Percentiles rank a stretch among this genome's conserved stretches.
phyloP scores from a whole-genome alignment of 2,329 filamentous ascomycete genomes.

The Fusarium sulawesiense region DNA sequence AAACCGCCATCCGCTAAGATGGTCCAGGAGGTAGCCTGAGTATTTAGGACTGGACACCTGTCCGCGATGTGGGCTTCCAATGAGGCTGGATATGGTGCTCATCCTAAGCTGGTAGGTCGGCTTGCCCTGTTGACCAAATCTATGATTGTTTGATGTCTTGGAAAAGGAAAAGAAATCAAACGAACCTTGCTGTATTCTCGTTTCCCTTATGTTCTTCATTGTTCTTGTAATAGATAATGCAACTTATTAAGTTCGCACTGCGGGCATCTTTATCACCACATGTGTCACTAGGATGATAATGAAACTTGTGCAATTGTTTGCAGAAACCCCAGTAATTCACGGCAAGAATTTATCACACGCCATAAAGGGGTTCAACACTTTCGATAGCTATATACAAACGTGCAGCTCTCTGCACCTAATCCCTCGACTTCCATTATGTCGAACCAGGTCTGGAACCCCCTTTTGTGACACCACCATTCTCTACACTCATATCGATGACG shows the following conservation, averaged over 20 bases:
- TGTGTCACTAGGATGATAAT: not conserved
- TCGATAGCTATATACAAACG: not conserved
- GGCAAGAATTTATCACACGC: not conserved
- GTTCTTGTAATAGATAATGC: conserved; percentile 5
- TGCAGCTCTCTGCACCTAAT: not conserved
- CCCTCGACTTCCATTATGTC: not conserved
- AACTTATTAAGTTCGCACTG: not conserved
- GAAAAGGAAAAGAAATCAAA: conserved; percentile 5
- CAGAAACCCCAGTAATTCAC: not conserved
- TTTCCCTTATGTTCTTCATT: not conserved
- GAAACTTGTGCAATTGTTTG: not conserved
- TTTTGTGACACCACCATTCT: not conserved
- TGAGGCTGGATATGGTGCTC: not conserved
- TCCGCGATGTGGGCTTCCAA: not conserved
- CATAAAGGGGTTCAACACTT: not conserved
- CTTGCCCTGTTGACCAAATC: not conserved
- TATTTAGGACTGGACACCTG: not conserved
- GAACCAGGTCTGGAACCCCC: not conserved
- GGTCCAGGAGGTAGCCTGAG: conserved; percentile 65
- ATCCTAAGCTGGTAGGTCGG: not conserved
- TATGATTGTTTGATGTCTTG: not conserved
- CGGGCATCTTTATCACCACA: too few relatives aligned
- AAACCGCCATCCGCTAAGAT: conserved; percentile 58
- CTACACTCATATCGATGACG: not conserved
- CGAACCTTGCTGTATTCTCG: conserved; percentile 1